Evolutionary conservation across 2,329 filamentous ascomycete genomes (phyloP), one percentile per base, ranked within the genome.

Genomic region (Trichoderma sp.): DNA sequence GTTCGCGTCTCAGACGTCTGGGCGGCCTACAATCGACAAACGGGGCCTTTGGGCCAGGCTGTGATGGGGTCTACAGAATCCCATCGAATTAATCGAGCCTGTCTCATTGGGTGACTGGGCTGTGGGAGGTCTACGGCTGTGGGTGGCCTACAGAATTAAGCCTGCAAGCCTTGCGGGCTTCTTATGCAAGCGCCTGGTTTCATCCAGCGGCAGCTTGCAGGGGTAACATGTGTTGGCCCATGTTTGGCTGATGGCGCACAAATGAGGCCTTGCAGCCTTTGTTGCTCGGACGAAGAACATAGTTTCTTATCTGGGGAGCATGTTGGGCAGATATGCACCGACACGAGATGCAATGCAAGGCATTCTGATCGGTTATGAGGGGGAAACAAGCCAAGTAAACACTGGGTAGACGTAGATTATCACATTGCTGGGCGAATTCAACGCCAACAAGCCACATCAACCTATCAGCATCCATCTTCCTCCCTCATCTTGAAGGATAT

Each of bases 201-300:
- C 30, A 64, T 51, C n/a, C 24, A 57, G 68, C 24, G 43, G 68
- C 47, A 18, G 47, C 47, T 18, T 71, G 68, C 47, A 64, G 60
- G 30, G 30, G 26, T 67, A 58, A 71, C 47, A 71, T 71, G 60
- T 71, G 68, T 71, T 71, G 60, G 60, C 30, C 43, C 43, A 28
- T 30, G 68, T 71, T 57, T 57, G 68, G 68, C 43, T 34, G 24
- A 58, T 36, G 32, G 18, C 47, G 32, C 39, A n/a, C 32, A 36
- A 21, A 21, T 14, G 18, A 47, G 21, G 57, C 57, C 6, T 36
- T 36, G 43, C 12, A 47, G 28, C 18, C 6, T 36, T 36, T 34
- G 58, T 68, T 58, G 32, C 24, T 58, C 24, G 3, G 18, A 32
- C 5, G 18, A 34, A 69, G 30, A 21, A 21, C 18, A 51, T 9